Percentiles rank a stretch among this genome's conserved stretches.
These are phyloP conservation scores for Mortierella sp. DNA, from an alignment of 371 early-diverging fungal species.

Conservation along the genomic window DNA sequence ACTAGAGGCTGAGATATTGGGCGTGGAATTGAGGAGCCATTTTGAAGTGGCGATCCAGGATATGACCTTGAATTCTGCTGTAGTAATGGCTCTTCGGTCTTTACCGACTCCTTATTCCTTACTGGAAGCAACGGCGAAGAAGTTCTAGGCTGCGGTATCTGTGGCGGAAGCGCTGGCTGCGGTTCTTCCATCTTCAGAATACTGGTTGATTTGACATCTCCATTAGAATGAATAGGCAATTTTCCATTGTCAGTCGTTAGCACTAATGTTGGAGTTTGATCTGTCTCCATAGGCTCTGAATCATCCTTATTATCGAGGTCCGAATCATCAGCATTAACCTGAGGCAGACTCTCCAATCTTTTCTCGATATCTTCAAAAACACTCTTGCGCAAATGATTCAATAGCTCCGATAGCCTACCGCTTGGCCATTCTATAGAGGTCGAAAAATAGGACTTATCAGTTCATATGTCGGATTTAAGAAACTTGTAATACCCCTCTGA, in stretches of 20 bases:
- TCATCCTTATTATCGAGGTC: constrained; percentile 18
- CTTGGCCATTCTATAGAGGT: constrained; percentile 4
- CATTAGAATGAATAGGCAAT: background rate
- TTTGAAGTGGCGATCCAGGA: constrained; percentile 20
- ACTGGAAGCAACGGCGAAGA: background rate
- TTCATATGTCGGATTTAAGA: too few species aligned
- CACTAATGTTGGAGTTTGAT: background rate
- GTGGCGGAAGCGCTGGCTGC: background rate
- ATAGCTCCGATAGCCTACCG: constrained; percentile 33
- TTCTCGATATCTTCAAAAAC: constrained; percentile 38
- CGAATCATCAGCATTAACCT: constrained; percentile 13
- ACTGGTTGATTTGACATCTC: background rate
- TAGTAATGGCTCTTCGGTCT: background rate
- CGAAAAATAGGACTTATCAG: too few species aligned
- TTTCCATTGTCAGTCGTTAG: background rate
- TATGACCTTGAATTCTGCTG: constrained; percentile 1
- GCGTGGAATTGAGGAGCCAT: constrained; percentile 5
- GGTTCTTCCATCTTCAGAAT: background rate
- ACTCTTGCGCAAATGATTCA: constrained; percentile 23
- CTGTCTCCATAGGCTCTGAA: constrained; percentile 12
- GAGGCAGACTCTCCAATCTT: constrained; percentile 26
- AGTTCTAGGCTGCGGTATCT: background rate
- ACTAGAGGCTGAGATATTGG: constrained; percentile 13
- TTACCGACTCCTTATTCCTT: background rate
- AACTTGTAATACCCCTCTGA: too few species aligned